Base-by-base conservation (phyloP, 1,284 basidiomycete genomes). In the Entoloma clypeatum region DNA sequence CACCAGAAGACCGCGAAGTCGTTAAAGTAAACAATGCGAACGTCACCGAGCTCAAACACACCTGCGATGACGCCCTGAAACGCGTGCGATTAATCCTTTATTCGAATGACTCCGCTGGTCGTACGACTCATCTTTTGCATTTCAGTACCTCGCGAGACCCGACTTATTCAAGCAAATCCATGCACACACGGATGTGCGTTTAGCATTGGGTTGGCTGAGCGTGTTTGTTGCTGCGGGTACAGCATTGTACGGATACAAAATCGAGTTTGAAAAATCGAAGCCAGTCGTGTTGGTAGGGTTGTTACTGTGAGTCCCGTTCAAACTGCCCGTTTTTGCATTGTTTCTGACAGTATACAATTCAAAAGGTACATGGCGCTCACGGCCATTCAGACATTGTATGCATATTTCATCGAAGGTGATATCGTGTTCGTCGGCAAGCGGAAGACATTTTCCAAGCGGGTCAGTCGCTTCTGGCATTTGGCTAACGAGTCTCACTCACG, bases 41-140 rank as follows among this genome's bases (percentile, higher is more conserved):
- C 59, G 57, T 79, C 36, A 75, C 75, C 14, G 92, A 95, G 58
- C 77, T 96, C 60, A 95, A 95, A 70, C 81, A 84, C 54, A 81
- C 92, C 9, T 85, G 88, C 52, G 93, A 96, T 61, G 92, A 95
- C 68, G 84, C 85, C 27, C 68, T 95, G 48, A 91, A 89, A 64
- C 81, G 87, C 60, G 92, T 94, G 58, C 51, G 88, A 26, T 38
- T 32, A 14, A 27, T 28, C 36, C 24, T 7, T 36, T 5, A 10
- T n/a, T 21, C 14, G 1, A 16, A 27, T 9, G 22, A 43, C 13
- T 13, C 7, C 34, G 19, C 5, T 34, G 24, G 31, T 47, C 18
- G n/a, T n/a, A n/a, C n/a, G n/a, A 41, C 43, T 43, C 38, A 29
- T 16, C 37, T 30, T 28, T 28, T 16, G 11, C 27, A 31, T 24